phyloP scores from a whole-genome alignment of 2,329 filamentous ascomycete species.

The Drechslera avenae region DNA sequence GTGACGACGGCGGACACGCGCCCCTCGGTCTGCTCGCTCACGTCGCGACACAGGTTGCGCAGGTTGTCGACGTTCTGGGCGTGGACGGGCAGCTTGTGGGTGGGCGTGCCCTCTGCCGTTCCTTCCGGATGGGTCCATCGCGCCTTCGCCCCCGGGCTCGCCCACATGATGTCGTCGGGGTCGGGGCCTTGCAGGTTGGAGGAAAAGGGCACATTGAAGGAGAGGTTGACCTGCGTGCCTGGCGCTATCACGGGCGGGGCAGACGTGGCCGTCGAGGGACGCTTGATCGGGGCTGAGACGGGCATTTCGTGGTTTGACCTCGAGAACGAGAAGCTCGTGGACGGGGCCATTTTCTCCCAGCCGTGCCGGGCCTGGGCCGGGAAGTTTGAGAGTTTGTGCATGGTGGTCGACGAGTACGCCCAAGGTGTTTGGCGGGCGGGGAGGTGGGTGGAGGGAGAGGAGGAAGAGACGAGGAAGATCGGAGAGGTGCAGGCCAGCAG shows the following conservation, averaged over 20 bases:
- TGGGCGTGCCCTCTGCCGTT: slow-evolving; percentile 79
- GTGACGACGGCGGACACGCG: slow-evolving; percentile 83
- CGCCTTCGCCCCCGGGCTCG: slow-evolving; percentile 82
- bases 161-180: slow-evolving; percentile 91
- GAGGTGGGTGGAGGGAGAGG: slow-evolving; percentile 28
- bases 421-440: slow-evolving; percentile 35
- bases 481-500: slow-evolving; percentile 14
- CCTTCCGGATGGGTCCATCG: slow-evolving; percentile 94
- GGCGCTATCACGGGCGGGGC: slow-evolving; percentile 69
- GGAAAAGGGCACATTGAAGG: slow-evolving; percentile 96
- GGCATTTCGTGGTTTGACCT: slow-evolving; percentile 63
- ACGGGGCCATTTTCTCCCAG: slow-evolving; percentile 70
- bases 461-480: slow-evolving; percentile 25
- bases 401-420: slow-evolving; percentile 46
- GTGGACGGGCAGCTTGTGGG: slow-evolving; percentile 91
- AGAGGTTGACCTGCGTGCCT: slow-evolving; percentile 83
- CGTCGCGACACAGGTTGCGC: slow-evolving; percentile 77
- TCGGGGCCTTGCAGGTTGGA: slow-evolving; percentile 91
- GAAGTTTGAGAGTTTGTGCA: slow-evolving; percentile 73
- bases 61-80: slow-evolving; percentile 82
- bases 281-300: slow-evolving; percentile 60
- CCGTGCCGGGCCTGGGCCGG: slow-evolving; percentile 69
- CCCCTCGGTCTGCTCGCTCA: slow-evolving; percentile 68
- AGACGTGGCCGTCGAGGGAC: slow-evolving; percentile 55
- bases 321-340: slow-evolving; percentile 66